Base-by-base conservation (phyloP, 2,329 filamentous ascomycete species). In the Sporothrix luriei region DNA sequence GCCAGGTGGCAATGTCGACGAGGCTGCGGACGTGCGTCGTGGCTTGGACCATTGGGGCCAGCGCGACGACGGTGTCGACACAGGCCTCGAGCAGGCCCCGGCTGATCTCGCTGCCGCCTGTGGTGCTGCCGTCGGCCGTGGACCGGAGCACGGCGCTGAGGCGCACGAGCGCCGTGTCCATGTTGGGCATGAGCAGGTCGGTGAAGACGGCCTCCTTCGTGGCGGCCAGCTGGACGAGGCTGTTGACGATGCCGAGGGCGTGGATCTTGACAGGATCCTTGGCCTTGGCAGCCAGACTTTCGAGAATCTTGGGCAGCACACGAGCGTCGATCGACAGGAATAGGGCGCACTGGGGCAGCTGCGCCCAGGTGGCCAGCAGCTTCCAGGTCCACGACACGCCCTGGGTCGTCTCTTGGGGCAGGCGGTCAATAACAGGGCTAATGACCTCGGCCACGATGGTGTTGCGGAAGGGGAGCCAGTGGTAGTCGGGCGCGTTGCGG, bases 391-490 rank as follows among this genome's bases (percentile, higher is more conserved):
- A 91, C 2, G 95, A 98, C 9, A 97, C 84, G 16, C 93, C 92
- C 77, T 99, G 94, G 0, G 93, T 91, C 55, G 92, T 97, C 80
- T 99, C 95, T 5, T 87, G 83, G 0, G 93, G 88, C 68, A 99
- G 87, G 70, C 91, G 92, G 2, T 90, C 86, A 21, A 98, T 82
- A 73, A 93, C 87, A 21, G 92, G 92, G 66, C 87, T 88, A 59
- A 99, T 84, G 33, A 96, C 82, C 76, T 97, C 90, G 38, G 86
- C 82, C 68, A 95, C 87, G 66, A 98, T 89, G 0, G 86, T 79
- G 10, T 86, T 83, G 49, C 91, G 85, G 77, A 94, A 97, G 0
- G 84, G 82, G 1, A 82, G 83, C 91, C 94, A 96, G 66, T 91
- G 84, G 72, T 90, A 90, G 11, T 21, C 57, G 2, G 88, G 84